phyloP scores from a whole-genome alignment of 2,329 filamentous ascomycete species.

The Didymella pinodella region DNA sequence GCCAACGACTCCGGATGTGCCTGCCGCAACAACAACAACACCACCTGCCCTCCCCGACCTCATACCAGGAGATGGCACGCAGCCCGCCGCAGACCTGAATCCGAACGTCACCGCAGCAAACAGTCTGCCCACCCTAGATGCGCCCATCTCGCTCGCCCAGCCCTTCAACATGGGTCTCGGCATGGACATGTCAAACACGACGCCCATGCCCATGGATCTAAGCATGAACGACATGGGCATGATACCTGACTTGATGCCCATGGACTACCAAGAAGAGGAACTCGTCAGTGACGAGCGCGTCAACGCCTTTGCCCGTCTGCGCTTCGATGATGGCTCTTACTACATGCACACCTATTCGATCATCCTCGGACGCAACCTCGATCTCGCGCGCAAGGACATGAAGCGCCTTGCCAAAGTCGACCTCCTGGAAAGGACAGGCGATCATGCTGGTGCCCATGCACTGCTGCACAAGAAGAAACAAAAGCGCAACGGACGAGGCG shows the following conservation, averaged over 20 bases:
- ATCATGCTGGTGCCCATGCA: conserved; percentile 36
- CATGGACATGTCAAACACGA: conserved; percentile 20
- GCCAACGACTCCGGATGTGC: no score
- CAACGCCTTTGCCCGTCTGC: conserved; percentile 70
- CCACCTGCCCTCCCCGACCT: conserved; percentile 20
- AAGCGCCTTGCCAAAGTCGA: conserved; percentile 54
- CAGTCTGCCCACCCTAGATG: conserved; percentile 30
- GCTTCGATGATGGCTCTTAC: conserved; percentile 78
- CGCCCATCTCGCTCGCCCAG: conserved; percentile 33
- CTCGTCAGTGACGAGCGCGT: conserved; percentile 50
- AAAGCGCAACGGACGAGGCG: conserved; percentile 61
- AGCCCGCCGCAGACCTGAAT: conserved; percentile 18
- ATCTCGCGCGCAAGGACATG: conserved; percentile 58
- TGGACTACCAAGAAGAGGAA: conserved; percentile 23
- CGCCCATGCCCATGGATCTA: conserved; percentile 26
- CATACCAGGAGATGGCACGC: conserved; percentile 6
- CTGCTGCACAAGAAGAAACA: conserved; percentile 52
- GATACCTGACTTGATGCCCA: conserved; percentile 15
- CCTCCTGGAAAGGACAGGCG: conserved; percentile 36
- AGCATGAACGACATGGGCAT: conserved; percentile 23
- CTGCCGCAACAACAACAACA: conserved; percentile 20
- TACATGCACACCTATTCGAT: conserved; percentile 80
- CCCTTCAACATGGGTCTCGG: conserved; percentile 23
- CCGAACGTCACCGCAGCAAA: conserved; percentile 14
- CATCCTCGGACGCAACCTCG: conserved; percentile 74